Conservation (phyloP, 352 stramenopile genomes). For the Pythium coloratum region DNA sequence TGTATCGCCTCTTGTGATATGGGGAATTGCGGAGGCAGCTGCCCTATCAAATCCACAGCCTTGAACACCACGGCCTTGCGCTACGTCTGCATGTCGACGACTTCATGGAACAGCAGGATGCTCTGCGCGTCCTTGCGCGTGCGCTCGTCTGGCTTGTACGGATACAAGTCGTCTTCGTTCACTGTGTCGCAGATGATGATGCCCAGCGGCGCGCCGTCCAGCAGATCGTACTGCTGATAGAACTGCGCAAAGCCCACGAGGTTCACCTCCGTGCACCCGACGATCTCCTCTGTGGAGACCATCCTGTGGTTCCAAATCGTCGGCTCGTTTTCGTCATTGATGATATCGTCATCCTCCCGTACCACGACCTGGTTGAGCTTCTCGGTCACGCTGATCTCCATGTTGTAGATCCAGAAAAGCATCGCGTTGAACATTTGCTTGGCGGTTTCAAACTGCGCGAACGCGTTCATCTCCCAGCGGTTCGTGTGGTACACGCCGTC, state of each 20-base stretch:
- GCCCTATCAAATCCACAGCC: neutral
- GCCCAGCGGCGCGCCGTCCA: slow-evolving; percentile 22
- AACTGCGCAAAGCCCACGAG: slow-evolving; percentile 27
- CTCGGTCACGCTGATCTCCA: slow-evolving; percentile 54
- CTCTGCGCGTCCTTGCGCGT: slow-evolving; percentile 28
- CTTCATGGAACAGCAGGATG: slow-evolving; percentile 12
- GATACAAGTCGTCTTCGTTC: slow-evolving; percentile 43
- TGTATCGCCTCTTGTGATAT: neutral
- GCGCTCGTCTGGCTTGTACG: slow-evolving; percentile 31
- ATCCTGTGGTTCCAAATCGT: slow-evolving; percentile 42
- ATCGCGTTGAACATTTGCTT: slow-evolving; percentile 46
- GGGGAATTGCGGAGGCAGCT: slow-evolving; percentile 3
- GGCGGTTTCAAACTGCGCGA: slow-evolving; percentile 34
- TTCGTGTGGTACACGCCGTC: slow-evolving; percentile 4
- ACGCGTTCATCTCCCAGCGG: slow-evolving; percentile 39
- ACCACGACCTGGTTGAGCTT: slow-evolving; percentile 41
- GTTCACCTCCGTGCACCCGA: slow-evolving; percentile 14
- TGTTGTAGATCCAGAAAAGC: slow-evolving; percentile 37
- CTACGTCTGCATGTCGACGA: neutral
- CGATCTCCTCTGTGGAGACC: slow-evolving; percentile 27
- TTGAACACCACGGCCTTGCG: slow-evolving; percentile 6
- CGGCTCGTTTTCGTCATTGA: slow-evolving; percentile 12
- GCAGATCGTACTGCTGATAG: slow-evolving; percentile 22
- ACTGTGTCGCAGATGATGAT: slow-evolving; percentile 35
- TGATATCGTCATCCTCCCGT: slow-evolving; percentile 40